These are phyloP conservation scores for Helotiales sp. DNA, from an alignment of 2,329 filamentous ascomycete genomes.

Conservation along the genomic window DNA sequence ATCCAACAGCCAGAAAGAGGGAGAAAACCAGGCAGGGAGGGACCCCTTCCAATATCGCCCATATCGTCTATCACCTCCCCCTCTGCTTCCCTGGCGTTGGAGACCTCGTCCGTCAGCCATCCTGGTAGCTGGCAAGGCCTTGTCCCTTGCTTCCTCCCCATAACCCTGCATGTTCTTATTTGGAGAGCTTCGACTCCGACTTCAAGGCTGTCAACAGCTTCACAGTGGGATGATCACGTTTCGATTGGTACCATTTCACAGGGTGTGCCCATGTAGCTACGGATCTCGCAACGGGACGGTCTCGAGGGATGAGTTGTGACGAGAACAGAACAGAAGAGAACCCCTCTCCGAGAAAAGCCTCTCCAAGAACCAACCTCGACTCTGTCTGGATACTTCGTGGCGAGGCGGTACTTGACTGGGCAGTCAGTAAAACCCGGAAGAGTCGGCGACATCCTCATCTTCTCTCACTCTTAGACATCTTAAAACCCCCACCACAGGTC, in stretches of 20 bases:
- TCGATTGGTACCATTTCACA: constrained; percentile 10
- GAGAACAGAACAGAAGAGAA: background rate
- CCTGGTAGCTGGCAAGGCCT: constrained; percentile 2
- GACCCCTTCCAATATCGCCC: background rate
- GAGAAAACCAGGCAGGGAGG: background rate
- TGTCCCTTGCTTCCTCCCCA: background rate
- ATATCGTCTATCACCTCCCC: background rate
- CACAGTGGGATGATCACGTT: constrained; percentile 11
- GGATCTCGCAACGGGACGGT: constrained; percentile 13
- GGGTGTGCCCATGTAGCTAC: constrained; percentile 1
- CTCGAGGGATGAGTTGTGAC: background rate
- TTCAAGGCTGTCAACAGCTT: constrained; percentile 1
- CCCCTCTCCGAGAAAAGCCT: background rate
- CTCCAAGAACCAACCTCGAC: no score
- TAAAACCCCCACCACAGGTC: background rate
- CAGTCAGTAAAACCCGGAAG: background rate
- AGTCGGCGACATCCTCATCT: background rate
- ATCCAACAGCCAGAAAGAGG: background rate
- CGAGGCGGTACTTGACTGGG: no score
- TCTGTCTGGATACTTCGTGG: no score
- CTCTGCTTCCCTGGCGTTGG: background rate
- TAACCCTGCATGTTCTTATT: constrained; percentile 2
- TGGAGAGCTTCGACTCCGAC: constrained; percentile 2
- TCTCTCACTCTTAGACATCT: constrained; percentile 1
- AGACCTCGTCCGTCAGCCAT: background rate